Evolutionary conservation across 345 rosid genomes (phyloP), one percentile per base, ranked within the genome.

Genomic region (Camelina neglecta): DNA sequence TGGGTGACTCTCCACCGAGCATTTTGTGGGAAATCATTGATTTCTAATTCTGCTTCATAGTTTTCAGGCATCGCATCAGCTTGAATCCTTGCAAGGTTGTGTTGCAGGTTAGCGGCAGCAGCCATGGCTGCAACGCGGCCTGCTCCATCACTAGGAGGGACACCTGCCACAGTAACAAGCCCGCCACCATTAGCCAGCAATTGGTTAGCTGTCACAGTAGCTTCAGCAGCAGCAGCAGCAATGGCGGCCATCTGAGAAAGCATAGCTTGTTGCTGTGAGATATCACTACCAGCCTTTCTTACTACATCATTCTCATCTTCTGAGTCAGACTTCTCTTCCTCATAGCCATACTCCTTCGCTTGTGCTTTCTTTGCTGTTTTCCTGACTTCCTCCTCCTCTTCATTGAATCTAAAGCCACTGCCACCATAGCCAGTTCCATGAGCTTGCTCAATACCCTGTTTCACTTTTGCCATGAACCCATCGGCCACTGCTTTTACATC

Each of bases 371-470:
- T 88, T 12, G 90, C 97, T 5, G 93, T 92, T 71, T 72, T 85
- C 72, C 90, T 86, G 75, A 85, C 84, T 79, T 90, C 92, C 72
- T 88, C 92, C 75, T 88, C 96, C 87, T 90, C 95, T 75, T 89
- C 95, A 36, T 87, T 88, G 78, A 88, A 93, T 70, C 89, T 90
- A 78, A 93, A 93, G 31, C 98, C 96, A 75, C 93, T 90, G 47
- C 96, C 96, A 68, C 96, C 95, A 58, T 90, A 90, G 65, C 96
- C 96, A 65, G 89, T 89, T 59, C 96, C 96, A 76, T 89, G 96
- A 67, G 90, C 93, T 79, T 86, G 88, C 83, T 93, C 95, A 65
- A 88, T 86, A 45, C 95, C 97, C 76, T 89, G 93, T 72, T 82
- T 88, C 61, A 89, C 97, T 82, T 86, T 93, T 15, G 84, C 86